Base-by-base conservation (phyloP, 2,329 filamentous ascomycete genomes). In the Coleophoma cylindrospora region DNA sequence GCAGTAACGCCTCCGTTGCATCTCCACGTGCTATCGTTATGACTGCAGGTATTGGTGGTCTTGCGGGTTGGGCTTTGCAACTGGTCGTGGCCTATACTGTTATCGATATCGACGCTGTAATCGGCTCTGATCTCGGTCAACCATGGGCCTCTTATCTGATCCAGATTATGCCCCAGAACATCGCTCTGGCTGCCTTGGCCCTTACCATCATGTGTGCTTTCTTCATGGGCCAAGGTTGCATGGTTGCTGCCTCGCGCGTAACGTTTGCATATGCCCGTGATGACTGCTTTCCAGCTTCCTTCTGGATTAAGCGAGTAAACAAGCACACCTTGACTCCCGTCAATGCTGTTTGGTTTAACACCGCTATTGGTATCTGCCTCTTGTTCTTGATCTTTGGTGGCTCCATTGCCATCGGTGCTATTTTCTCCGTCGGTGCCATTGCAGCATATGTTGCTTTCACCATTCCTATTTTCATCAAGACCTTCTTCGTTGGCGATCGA, bases 21-120 rank as follows among this genome's bases (percentile, higher is more conserved):
- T 79, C 83, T 10, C 86, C 86, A 0, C 79, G 86, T 12, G 86
- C 86, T 8, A 90, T 89, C 47, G 79, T 88, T 36, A 71, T 89
- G 61, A 89, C 86, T 0, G 82, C 82, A 1, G 78, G 70, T 2
- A 72, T 84, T 2, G 86, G 86, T 6, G 85, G 85, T 1, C 54
- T 84, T 2, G 74, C 86, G 54, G 86, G 86, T 43, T 90, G 85
- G 81, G 81, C 86, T 57, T 68, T 90, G n/a, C 86, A 89, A 63
- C 72, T 88, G 10, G 81, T 88, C 1, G 81, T 85, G 34, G 83
- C 83, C 17, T 87, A 87, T 64, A 86, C 83, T 0, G 83, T 87
- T 12, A 70, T 80, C 36, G 77, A 82, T 56, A 84, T 87, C 55
- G 65, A 71, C 2, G 69, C 60, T 0, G 79, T 80, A 3, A 64